Percentiles rank a stretch among this genome's conserved stretches.
phyloP scores from a whole-genome alignment of 1,284 basidiomycete genomes.

The Naganishia liquefaciens region DNA sequence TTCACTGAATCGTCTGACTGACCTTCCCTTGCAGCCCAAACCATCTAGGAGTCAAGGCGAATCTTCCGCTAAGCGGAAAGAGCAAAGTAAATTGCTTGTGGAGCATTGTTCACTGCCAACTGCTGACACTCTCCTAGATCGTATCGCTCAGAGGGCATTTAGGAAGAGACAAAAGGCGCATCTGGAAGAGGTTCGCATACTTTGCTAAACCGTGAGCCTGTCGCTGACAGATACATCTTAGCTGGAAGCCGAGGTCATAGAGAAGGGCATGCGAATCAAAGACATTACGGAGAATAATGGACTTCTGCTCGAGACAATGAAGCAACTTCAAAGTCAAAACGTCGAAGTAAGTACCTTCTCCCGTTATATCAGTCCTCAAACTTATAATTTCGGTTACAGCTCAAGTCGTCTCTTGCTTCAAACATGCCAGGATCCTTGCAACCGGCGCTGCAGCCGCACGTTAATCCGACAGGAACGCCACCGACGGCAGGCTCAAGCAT shows the following conservation, averaged over 20 bases:
- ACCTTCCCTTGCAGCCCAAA: neutral
- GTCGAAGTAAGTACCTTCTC: neutral
- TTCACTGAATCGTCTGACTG: too few relatives aligned
- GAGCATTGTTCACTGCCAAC: neutral
- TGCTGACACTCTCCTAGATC: conserved; percentile 3
- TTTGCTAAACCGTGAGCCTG: too few relatives aligned
- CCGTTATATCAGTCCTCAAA: too few relatives aligned
- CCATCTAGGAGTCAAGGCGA: conserved; percentile 25
- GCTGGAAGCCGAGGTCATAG: conserved; percentile 25
- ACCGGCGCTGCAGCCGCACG: neutral
- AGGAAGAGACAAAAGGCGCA: conserved; percentile 25
- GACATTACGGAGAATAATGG: conserved; percentile 24
- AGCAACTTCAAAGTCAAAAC: conserved; percentile 22
- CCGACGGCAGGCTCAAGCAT: neutral
- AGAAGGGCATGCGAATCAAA: conserved; percentile 15
- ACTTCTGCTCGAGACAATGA: conserved; percentile 9
- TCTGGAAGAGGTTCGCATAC: conserved; percentile 11
- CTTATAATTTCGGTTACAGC: neutral
- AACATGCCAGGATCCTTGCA: neutral
- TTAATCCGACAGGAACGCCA: conserved; percentile 2
- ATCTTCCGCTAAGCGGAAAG: conserved; percentile 22
- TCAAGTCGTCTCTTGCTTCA: neutral
- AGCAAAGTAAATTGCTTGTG: conserved; percentile 5
- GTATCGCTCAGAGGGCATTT: conserved; percentile 21
- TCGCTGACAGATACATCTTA: neutral